Conservation (phyloP, 192 early-diverging fungal genomes). For the Gaertneriomyces semiglobifer region DNA sequence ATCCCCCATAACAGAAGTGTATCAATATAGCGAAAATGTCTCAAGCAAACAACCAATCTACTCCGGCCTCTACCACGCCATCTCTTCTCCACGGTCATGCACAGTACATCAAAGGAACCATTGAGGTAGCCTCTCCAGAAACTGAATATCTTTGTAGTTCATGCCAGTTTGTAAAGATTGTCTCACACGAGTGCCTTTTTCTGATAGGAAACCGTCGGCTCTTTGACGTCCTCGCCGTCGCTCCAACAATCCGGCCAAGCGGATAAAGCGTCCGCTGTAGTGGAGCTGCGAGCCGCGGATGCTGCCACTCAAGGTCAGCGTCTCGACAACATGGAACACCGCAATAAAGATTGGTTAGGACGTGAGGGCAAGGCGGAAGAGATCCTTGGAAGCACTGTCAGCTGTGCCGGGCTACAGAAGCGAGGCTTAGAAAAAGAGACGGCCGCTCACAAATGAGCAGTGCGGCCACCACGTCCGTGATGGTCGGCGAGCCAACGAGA, state of each 20-base stretch:
- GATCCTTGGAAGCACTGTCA: background rate
- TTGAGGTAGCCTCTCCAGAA: background rate
- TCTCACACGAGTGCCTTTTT: too few species aligned
- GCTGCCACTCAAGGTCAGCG: background rate
- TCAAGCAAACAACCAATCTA: too few species aligned
- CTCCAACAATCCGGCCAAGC: background rate
- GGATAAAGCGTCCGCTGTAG: background rate
- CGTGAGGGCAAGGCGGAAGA: background rate
- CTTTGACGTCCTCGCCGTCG: background rate
- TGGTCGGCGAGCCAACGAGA: too few species aligned
- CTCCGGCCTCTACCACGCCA: background rate
- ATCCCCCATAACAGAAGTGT: too few species aligned
- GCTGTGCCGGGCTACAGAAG: background rate
- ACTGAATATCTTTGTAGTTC: too few species aligned
- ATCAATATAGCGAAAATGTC: too few species aligned
- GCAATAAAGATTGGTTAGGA: background rate
- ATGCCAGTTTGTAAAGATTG: too few species aligned
- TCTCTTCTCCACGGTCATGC: conserved; percentile 3
- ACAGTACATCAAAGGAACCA: background rate
- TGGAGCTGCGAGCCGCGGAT: background rate
- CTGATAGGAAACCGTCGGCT: background rate
- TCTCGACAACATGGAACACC: background rate
- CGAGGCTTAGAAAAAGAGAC: background rate
- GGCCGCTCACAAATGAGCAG: background rate
- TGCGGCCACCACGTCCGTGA: too few species aligned